Percentiles rank a stretch among this genome's conserved stretches.
phyloP scores from a whole-genome alignment of 2,329 filamentous ascomycete genomes.

The Botrytis galanthina region DNA sequence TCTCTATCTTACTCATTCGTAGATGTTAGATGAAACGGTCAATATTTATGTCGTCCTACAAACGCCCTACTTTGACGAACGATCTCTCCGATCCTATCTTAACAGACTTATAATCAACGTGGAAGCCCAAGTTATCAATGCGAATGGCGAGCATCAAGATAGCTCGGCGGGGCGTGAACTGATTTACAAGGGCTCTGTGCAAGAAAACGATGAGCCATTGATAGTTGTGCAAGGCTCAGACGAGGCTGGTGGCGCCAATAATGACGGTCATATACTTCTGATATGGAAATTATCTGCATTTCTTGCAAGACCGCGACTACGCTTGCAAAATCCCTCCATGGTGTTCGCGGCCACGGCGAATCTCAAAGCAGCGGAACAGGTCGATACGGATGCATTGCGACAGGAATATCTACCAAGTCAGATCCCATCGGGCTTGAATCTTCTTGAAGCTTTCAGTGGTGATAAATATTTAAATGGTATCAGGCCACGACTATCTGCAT shows the following conservation, averaged over 20 bases:
- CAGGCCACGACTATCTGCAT: constrained; percentile 66
- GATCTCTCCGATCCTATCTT: constrained; percentile 57
- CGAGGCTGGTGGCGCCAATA: constrained; percentile 37
- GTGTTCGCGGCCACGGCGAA: constrained; percentile 63
- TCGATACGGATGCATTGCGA: constrained; percentile 44
- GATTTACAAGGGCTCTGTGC: constrained; percentile 56
- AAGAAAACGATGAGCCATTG: constrained; percentile 50
- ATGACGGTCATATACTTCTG: constrained; percentile 48
- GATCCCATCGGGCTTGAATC: constrained; percentile 67
- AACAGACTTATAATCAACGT: constrained; percentile 63
- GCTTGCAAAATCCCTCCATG: constrained; percentile 63
- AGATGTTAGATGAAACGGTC: constrained; percentile 68
- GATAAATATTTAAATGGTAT: constrained; percentile 60
- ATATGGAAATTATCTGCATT: constrained; percentile 61
- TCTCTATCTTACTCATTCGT: constrained; percentile 48
- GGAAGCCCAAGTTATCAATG: constrained; percentile 64
- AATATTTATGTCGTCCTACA: constrained; percentile 67
- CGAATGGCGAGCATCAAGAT: constrained; percentile 46
- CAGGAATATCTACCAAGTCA: constrained; percentile 69
- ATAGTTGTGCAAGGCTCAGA: constrained; percentile 47
- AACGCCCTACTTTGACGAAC: constrained; percentile 58
- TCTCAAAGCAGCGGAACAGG: constrained; percentile 52
- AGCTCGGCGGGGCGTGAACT: constrained; percentile 53
- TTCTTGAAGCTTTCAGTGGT: constrained; percentile 70
- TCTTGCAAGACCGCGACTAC: constrained; percentile 58